Conservation (phyloP, 257 asterid genomes). For the Cruciata laevipes region DNA sequence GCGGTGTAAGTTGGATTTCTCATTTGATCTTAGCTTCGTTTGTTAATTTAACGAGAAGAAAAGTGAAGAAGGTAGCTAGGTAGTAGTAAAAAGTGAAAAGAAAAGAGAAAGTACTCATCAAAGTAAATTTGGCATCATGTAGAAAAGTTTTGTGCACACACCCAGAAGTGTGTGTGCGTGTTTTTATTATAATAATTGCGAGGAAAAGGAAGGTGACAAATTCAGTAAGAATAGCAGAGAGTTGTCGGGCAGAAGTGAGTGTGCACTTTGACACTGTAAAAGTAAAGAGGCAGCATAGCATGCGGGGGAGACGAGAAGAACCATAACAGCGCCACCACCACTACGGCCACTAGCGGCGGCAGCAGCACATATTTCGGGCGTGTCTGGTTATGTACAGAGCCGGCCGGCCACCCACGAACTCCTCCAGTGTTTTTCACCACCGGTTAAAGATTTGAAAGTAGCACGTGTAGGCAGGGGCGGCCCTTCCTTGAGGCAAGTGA, state of each 20-base stretch:
- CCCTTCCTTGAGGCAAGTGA: no score
- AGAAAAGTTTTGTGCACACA: background rate
- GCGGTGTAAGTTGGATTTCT: background rate
- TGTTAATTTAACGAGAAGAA: background rate
- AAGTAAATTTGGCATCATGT: slow-evolving; percentile 28
- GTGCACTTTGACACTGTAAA: slow-evolving; percentile 22
- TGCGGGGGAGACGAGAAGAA: slow-evolving; percentile 17
- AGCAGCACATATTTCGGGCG: background rate
- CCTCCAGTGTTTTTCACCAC: no score
- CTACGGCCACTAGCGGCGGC: background rate
- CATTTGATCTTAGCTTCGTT: background rate
- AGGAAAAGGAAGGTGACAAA: slow-evolving; percentile 2
- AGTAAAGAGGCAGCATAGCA: slow-evolving; percentile 24
- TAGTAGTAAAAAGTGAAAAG: background rate
- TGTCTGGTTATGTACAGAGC: no score
- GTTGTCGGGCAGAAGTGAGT: slow-evolving; percentile 30
- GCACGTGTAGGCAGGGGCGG: no score
- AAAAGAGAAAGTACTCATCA: slow-evolving; percentile 11
- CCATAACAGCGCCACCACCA: background rate
- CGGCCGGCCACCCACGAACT: no score
- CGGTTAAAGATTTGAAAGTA: no score
- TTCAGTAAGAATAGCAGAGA: slow-evolving; percentile 12
- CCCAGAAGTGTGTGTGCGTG: background rate
- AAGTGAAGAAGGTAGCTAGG: background rate
- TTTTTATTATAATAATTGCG: background rate